Evolutionary conservation across 306 rosid genomes (phyloP).

Genomic region (Cucurbita moschata): DNA sequence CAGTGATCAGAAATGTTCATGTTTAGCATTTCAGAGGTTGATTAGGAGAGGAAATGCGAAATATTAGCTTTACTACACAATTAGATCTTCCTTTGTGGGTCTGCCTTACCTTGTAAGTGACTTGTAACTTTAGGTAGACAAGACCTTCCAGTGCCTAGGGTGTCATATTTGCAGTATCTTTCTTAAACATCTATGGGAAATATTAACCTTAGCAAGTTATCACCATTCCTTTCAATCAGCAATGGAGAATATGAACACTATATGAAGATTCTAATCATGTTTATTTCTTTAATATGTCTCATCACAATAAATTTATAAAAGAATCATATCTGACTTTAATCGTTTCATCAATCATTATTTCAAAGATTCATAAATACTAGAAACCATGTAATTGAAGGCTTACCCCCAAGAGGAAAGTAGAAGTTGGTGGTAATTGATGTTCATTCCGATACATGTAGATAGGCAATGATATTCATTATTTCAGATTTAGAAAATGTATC

Average conservation of each 20-base stretch:
- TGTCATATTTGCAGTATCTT: background rate
- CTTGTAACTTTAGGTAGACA: background rate
- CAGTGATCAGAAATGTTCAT: background rate
- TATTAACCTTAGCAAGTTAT: background rate
- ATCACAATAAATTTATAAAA: constrained; percentile 12
- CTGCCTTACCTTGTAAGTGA: background rate
- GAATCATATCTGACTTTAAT: constrained; percentile 36
- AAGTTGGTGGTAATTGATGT: background rate
- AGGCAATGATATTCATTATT: background rate
- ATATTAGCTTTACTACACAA: background rate
- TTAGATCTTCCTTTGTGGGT: background rate
- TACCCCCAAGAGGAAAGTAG: background rate
- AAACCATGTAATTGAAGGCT: background rate
- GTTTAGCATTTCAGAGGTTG: background rate
- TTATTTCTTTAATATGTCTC: background rate
- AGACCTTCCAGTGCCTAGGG: background rate
- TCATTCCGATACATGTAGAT: background rate
- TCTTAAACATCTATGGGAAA: background rate
- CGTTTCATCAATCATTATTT: constrained; percentile 19
- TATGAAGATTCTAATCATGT: background rate
- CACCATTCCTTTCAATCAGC: background rate
- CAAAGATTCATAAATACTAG: background rate
- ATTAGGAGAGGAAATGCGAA: background rate
- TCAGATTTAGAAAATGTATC: background rate
- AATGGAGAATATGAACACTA: background rate